Conservation (phyloP, 345 rosid species). For the Eucalyptus decipiens region DNA sequence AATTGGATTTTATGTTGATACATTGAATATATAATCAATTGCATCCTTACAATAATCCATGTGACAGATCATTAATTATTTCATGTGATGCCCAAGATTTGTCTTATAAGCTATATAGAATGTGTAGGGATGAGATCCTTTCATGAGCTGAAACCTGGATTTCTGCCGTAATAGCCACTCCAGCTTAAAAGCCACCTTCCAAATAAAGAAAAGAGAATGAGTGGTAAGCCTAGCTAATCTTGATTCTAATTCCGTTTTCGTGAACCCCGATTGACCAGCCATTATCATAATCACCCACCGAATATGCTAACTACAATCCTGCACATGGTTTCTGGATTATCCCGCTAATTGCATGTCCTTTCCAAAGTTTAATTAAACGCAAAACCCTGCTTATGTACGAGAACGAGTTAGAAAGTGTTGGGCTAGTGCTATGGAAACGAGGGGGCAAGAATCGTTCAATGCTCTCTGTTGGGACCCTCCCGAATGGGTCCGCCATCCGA, state of each 20-base stretch:
- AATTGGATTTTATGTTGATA: background rate
- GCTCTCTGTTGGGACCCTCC: background rate
- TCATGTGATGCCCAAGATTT: background rate
- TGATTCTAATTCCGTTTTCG: background rate
- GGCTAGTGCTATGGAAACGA: background rate
- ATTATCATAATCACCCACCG: background rate
- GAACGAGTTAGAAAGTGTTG: background rate
- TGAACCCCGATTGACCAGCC: background rate
- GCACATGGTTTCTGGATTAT: background rate
- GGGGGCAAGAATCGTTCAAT: background rate
- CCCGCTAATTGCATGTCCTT: background rate
- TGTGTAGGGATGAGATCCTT: background rate
- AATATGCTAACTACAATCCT: background rate
- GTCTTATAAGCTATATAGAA: background rate
- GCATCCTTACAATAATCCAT: background rate
- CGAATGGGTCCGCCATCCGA: background rate
- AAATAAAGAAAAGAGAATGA: background rate
- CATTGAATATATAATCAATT: background rate
- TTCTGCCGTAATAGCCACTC: background rate
- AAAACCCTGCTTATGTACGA: background rate
- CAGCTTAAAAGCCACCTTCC: background rate
- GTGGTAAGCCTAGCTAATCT: background rate
- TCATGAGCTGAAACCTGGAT: background rate
- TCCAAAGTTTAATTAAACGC: background rate
- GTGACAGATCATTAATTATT: background rate